A percentile compares a stretch with the other conserved stretches of the same genome.
Evolutionary conservation across 164 flowering plant genomes (phyloP).

Genomic region (Dillenia suffruticosa): DNA sequence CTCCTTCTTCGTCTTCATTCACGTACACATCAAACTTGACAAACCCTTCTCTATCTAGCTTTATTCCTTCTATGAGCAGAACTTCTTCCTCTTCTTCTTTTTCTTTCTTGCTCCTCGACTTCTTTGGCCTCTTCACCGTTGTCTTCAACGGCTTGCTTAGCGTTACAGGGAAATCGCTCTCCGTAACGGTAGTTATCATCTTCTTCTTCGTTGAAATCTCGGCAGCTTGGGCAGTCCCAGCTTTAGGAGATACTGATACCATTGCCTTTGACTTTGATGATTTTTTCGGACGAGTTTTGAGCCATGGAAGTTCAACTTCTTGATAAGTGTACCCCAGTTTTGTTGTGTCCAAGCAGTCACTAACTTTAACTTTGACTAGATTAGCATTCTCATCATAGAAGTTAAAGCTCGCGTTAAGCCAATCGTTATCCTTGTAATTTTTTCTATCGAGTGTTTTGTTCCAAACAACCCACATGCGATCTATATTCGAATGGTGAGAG

Average conservation of each 20-base stretch:
- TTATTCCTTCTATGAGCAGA: constrained; percentile 43
- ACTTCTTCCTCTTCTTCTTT: constrained; percentile 57
- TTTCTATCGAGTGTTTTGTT: constrained; percentile 27
- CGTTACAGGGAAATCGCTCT: constrained; percentile 20
- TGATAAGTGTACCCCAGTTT: constrained; percentile 48
- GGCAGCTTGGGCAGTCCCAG: no score
- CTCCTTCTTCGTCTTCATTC: constrained; percentile 43
- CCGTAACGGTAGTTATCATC: no score
- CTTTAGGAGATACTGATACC: no score
- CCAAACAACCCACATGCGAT: constrained; percentile 66
- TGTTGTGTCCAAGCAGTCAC: constrained; percentile 39
- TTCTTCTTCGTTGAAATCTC: no score
- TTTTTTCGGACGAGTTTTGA: constrained; percentile 15
- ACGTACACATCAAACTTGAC: constrained; percentile 60
- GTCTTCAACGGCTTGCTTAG: constrained; percentile 22
- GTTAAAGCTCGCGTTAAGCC: constrained; percentile 27
- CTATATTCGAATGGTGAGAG: constrained; percentile 55
- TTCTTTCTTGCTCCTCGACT: constrained; percentile 37
- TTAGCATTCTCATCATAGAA: constrained; percentile 48
- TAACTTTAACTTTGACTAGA: constrained; percentile 39
- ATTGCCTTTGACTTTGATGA: no score
- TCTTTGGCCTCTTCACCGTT: constrained; percentile 41
- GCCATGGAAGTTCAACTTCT: constrained; percentile 55
- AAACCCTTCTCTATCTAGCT: constrained; percentile 23
- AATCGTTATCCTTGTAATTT: constrained; percentile 40